Base-by-base conservation (phyloP, 2,329 filamentous ascomycete genomes). In the Gremmenia infestans region DNA sequence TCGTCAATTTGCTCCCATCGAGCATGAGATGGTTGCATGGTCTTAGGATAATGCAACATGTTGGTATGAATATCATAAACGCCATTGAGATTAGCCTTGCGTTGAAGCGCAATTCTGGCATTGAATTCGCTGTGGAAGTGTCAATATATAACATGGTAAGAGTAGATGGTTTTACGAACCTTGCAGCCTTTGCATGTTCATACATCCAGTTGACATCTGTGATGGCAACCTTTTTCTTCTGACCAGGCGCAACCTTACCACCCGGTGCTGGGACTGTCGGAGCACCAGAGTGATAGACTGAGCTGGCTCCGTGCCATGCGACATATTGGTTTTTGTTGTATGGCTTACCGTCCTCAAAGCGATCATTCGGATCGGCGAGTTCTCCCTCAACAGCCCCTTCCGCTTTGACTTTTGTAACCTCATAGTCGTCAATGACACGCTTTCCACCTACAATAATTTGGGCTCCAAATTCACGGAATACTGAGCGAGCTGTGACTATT, bases 321-420 rank as follows among this genome's bases (percentile, higher is more conserved):
- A 99, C 94, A 69, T 97, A 99, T 71, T 97, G 92, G 70, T 99
- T 99, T 75, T 93, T 91, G 78, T 99, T 97, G 79, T 99, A 99
- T n/a, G 86, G 80, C 70, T 95, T 88, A 40, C 87, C 89, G n/a
- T 80, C 77, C 8, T 81, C 81, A 25, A 91, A 82, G 43, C 92
- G 81, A 72, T 99, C 94, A 58, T 91, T 87, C 0, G 93, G 93
- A 68, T 97, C 94, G 17, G 92, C 94, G 23, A 97, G 71, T 70
- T 96, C 91, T 61, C 94, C 94, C 71, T 97, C 93, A 2, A 90
- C 81, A 25, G 86, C 86, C 22, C 92, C 93, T 51, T 89, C 85
- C 49, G 86, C 87, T 49, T 85, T 83, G 35, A 87, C 87, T 63
- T 85, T 86, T 35, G 86, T 75, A 39, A 89, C 89, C 61, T 91